Conservation (phyloP, 176 grass and related monocot species). For the Poa annua region DNA sequence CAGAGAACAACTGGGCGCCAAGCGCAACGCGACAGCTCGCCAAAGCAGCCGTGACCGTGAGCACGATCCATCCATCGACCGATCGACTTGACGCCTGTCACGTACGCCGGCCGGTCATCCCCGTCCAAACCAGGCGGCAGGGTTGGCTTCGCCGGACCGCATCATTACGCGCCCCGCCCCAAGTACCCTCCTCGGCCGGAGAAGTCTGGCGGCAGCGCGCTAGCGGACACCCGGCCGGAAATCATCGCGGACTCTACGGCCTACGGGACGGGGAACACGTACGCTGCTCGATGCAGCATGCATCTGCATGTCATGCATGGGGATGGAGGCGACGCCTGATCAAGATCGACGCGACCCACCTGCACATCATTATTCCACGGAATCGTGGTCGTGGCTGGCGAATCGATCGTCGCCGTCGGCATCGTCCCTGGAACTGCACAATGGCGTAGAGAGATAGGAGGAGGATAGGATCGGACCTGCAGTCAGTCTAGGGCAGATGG, state of each 20-base stretch:
- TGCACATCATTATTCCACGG: conserved; percentile 38
- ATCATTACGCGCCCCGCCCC: conserved; percentile 47
- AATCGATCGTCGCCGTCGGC: neutral
- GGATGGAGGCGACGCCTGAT: neutral
- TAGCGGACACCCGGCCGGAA: conserved; percentile 2
- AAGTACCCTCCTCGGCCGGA: neutral
- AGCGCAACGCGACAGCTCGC: conserved; percentile 54
- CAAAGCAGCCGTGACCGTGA: conserved; percentile 33
- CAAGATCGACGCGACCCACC: conserved; percentile 23
- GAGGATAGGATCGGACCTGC: too few relatives aligned
- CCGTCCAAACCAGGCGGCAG: neutral
- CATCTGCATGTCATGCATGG: too few relatives aligned
- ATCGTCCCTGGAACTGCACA: neutral
- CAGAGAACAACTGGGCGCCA: conserved; percentile 49
- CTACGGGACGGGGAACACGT: neutral
- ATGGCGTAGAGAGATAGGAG: too few relatives aligned
- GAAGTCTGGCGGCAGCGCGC: neutral
- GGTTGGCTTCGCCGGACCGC: conserved; percentile 46
- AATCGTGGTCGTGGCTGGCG: neutral
- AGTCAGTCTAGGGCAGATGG: too few relatives aligned
- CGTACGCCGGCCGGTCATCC: neutral
- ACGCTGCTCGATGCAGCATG: too few relatives aligned
- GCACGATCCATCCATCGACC: neutral
- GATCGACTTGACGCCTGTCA: neutral
- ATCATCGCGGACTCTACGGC: conserved; percentile 13